Conservation (phyloP, 1,139 yeast genomes). For the Chernovozyma aurita region DNA sequence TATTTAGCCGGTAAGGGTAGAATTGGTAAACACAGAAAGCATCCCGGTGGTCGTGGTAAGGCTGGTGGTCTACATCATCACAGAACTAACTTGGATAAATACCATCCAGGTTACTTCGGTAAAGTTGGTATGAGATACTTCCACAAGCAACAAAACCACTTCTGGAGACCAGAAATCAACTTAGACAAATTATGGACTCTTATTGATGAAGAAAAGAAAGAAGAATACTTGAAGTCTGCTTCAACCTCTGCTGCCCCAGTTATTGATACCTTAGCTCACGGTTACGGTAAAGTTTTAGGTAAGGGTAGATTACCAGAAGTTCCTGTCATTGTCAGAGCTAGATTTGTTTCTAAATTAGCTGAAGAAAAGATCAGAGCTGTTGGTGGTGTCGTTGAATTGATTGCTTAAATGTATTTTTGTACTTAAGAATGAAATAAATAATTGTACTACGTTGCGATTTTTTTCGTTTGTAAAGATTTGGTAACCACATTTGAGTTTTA, state of each 20-base stretch:
- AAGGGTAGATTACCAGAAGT: slow-evolving; percentile 98
- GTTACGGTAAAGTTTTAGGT: slow-evolving; percentile 99
- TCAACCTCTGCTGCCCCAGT: slow-evolving; percentile 94
- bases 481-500: too few species aligned
- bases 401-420: slow-evolving; percentile 61
- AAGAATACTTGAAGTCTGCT: slow-evolving; percentile 84
- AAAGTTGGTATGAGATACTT: slow-evolving; percentile 99
- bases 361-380: slow-evolving; percentile 99
- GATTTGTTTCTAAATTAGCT: slow-evolving; percentile 98
- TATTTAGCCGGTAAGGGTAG: slow-evolving; percentile 98
- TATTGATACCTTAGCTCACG: slow-evolving; percentile 98
- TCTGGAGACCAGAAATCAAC: slow-evolving; percentile 98
- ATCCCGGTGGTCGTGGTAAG: slow-evolving; percentile 99
- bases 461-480: too few species aligned
- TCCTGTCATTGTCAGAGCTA: slow-evolving; percentile 98
- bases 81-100: slow-evolving; percentile 99
- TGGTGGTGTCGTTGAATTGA: slow-evolving; percentile 99
- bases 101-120: slow-evolving; percentile 99
- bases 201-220: slow-evolving; percentile 92
- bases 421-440: slow-evolving; percentile 9
- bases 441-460: slow-evolving; percentile 4
- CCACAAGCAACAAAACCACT: slow-evolving; percentile 95
- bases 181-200: slow-evolving; percentile 98
- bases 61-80: slow-evolving; percentile 99
- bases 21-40: slow-evolving; percentile 99